Evolutionary conservation across 192 early-diverging fungal species (phyloP), one percentile per base, ranked within the genome.

Genomic region (Phycomyces blakesleeanus): DNA sequence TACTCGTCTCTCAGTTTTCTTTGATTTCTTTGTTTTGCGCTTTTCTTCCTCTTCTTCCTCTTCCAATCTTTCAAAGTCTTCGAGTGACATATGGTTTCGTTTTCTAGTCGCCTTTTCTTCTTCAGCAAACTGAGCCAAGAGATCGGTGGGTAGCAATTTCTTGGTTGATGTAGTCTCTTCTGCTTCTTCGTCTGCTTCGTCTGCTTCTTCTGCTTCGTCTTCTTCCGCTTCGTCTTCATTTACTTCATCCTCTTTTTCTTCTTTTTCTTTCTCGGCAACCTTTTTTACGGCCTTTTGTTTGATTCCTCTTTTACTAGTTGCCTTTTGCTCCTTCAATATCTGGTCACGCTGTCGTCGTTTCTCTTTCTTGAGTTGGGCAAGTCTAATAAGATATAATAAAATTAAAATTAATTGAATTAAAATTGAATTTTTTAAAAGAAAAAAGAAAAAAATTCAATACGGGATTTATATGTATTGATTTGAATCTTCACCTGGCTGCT

Each of bases 261-360:
- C 56, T 40, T 3, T 3, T 47, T 6, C 44, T 47, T 47, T 22
- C 8, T 54, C 22, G 8, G 6, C 9, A 10, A 21, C 34, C 16
- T 18, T 41, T 5, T 29, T 20, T 57, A 10, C 2, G 7, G 10
- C 18, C 34, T 57, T n/a, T 57, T n/a, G n/a, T n/a, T 57, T 41
- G 8, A 14, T 41, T 57, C 2, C 0, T 41, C 5, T 38, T 20
- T 40, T 41, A 21, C n/a, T 39, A 21, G 18, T 1, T 57, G 27
- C 38, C 1, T 57, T 57, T 21, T 57, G 74, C 50, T 76, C 69
- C 47, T 76, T 76, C 37, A 76, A 59, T 24, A 34, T 16, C 34
- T 63, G 55, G 55, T 76, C 74, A 1, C 62, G 59, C 37, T 59
- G 64, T 55, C 74, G 69, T 49, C 74, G 60, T 15, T 76, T 76